Percentiles rank a stretch among this genome's conserved stretches.
These are phyloP conservation scores for Forsythia suspensa DNA, from an alignment of 257 asterid species.

Conservation along the genomic window DNA sequence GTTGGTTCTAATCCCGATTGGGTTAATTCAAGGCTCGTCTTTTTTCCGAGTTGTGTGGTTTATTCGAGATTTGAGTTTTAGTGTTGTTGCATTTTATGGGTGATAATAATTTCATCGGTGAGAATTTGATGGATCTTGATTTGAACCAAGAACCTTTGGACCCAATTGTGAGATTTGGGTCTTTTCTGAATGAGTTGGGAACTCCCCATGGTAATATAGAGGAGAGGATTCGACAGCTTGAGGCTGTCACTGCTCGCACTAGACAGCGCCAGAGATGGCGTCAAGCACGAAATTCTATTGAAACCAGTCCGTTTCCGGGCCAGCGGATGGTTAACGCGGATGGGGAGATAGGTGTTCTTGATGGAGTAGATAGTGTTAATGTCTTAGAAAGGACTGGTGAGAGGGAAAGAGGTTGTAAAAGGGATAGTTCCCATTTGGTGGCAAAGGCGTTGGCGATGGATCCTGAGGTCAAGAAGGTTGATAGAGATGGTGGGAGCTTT, in stretches of 20 bases:
- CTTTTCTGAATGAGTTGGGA: conserved; percentile 55
- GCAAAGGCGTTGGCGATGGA: conserved; percentile 73
- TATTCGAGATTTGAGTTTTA: conserved; percentile 25
- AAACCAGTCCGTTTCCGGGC: conserved; percentile 22
- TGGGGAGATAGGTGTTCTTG: conserved; percentile 30
- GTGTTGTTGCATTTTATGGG: conserved; percentile 37
- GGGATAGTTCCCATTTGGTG: conserved; percentile 79
- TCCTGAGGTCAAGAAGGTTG: conserved; percentile 46
- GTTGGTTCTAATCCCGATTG: conserved; percentile 25
- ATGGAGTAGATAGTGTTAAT: conserved; percentile 26
- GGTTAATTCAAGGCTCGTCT: conserved; percentile 24
- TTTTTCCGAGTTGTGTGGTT: not conserved
- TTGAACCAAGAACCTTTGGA: conserved; percentile 72
- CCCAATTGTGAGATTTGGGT: conserved; percentile 43
- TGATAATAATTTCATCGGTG: conserved; percentile 54
- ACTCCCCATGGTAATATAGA: conserved; percentile 61
- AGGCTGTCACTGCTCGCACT: conserved; percentile 72
- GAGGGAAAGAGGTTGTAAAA: conserved; percentile 58
- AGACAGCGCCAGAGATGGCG: conserved; percentile 73
- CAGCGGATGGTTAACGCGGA: conserved; percentile 27
- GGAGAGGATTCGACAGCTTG: conserved; percentile 81
- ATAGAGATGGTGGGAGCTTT: conserved; percentile 39
- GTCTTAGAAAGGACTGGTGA: conserved; percentile 33
- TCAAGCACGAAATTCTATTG: conserved; percentile 39
- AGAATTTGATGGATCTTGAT: conserved; percentile 67